phyloP scores from a whole-genome alignment of 2,329 filamentous ascomycete genomes.

The Penicillium sp. region DNA sequence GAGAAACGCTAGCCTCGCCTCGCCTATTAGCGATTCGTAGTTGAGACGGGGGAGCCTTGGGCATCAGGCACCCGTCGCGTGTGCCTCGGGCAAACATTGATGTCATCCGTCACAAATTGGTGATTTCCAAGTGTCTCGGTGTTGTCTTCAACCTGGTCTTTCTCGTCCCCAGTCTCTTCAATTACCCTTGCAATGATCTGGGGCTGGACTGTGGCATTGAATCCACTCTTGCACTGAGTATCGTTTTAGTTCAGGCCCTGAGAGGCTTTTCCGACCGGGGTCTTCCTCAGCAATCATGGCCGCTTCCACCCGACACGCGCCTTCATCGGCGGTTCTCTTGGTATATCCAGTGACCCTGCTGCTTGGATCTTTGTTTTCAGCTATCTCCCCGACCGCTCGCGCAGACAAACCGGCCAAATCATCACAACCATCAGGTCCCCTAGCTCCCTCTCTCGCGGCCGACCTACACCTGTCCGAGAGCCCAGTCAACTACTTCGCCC shows the following conservation, averaged over 20 bases:
- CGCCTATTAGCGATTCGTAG: no score
- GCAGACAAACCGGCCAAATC: slow-evolving; percentile 36
- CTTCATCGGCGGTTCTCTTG: slow-evolving; percentile 56
- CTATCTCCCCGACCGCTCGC: slow-evolving; percentile 66
- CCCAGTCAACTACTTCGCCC: slow-evolving; percentile 70
- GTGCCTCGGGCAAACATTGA: no score
- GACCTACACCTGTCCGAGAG: slow-evolving; percentile 26
- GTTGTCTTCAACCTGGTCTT: no score
- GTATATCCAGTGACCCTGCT: slow-evolving; percentile 73
- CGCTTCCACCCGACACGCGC: slow-evolving; percentile 13
- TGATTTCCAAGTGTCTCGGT: no score
- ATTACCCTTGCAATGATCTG: no score
- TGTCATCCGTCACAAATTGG: no score
- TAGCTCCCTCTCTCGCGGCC: slow-evolving; percentile 32
- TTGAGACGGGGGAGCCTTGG: no score
- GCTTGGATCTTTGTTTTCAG: slow-evolving; percentile 74
- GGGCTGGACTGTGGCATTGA: no score
- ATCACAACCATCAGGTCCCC: slow-evolving; percentile 52
- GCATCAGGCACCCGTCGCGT: no score
- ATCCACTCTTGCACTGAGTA: neutral
- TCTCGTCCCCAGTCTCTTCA: no score
- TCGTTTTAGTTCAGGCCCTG: neutral
- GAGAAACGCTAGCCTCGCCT: no score
- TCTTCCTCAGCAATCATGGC: slow-evolving; percentile 16
- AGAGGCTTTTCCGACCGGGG: slow-evolving; percentile 1